phyloP scores from a whole-genome alignment of 495 filamentous ascomycete genomes.

The Aspergillus conjunctus region DNA sequence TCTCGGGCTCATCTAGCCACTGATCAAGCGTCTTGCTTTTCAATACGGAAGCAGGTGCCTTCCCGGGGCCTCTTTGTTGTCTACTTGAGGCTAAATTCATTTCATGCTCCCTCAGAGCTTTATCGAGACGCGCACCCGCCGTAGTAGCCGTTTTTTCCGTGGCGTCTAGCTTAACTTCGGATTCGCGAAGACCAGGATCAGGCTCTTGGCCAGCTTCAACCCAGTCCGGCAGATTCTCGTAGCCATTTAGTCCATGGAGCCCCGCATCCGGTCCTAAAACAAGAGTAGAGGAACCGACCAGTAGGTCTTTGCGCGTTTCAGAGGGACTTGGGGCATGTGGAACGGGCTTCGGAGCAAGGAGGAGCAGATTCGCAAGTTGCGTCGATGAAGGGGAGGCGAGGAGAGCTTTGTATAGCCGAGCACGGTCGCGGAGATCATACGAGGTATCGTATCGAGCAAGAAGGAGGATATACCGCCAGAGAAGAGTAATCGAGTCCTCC shows the following conservation, averaged over 20 bases:
- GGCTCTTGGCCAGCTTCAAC: constrained; percentile 80
- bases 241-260: constrained; percentile 70
- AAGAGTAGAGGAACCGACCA: constrained; percentile 81
- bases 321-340: constrained; percentile 85
- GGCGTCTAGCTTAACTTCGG: constrained; percentile 34
- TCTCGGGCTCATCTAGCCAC: constrained; percentile 68
- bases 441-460: constrained; percentile 90
- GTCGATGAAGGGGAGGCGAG: constrained; percentile 71
- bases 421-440: constrained; percentile 90
- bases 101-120: constrained; percentile 48
- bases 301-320: constrained; percentile 71
- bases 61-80: constrained; percentile 23
- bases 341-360: constrained; percentile 91
- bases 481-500: constrained; percentile 62
- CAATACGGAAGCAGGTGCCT: constrained; percentile 18
- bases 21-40: constrained; percentile 80
- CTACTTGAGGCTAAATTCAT: constrained; percentile 25
- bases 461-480: constrained; percentile 84
- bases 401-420: constrained; percentile 82
- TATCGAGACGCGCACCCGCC: constrained; percentile 67
- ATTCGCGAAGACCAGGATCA: constrained; percentile 67
- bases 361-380: constrained; percentile 84
- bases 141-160: constrained; percentile 44
- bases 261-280: constrained; percentile 76
- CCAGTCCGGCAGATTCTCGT: constrained; percentile 80